Base-by-base conservation (phyloP, 331 rosid species). In the Saraca asoca region DNA sequence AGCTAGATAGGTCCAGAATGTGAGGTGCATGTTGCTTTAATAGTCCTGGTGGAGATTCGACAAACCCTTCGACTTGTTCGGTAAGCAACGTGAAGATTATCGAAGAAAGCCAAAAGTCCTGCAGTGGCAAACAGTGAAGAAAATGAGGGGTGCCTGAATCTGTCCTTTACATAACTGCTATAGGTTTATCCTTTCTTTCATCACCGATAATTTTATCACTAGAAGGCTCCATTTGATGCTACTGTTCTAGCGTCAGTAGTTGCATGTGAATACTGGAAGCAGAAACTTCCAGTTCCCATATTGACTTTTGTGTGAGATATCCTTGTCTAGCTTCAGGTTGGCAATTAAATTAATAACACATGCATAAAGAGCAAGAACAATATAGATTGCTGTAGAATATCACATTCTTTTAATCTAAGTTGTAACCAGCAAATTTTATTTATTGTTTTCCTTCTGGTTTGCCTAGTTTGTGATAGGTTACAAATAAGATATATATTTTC, bases 211-310 rank as follows among this genome's bases (percentile, higher is more conserved):
- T 39, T 43, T 46, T 44, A 46, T 63, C 68, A 5, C 54, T 67
- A 41, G 34, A 24, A 55, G 45, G 43, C 55, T 12, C 61, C 17
- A 60, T 20, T 19, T 41, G 37, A 4, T 59, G 19, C 51, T 29
- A 12, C n/a, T 10, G 18, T 29, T 19, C 61, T 38, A 38, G 46
- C 50, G 43, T 51, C 18, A 15, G 9, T 49, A 43, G 37, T 11
- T 42, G 46, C 60, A 68, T 51, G 79, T 75, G 79, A 71, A 12
- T 4, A 35, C 12, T 55, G 66, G 60, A 48, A 64, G 29, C 66
- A 68, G 48, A 68, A 35, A 19, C 74, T 68, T 62, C 61, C 45
- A 20, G 41, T 14, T 45, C 15, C 45, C 45, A 29, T 5, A 34
- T 75, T 68, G 54, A 68, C 70, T 31, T 44, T 31, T 52, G 51